These are phyloP conservation scores for Epicoccum nigrum DNA, from an alignment of 2,329 filamentous ascomycete genomes.

Conservation along the genomic window DNA sequence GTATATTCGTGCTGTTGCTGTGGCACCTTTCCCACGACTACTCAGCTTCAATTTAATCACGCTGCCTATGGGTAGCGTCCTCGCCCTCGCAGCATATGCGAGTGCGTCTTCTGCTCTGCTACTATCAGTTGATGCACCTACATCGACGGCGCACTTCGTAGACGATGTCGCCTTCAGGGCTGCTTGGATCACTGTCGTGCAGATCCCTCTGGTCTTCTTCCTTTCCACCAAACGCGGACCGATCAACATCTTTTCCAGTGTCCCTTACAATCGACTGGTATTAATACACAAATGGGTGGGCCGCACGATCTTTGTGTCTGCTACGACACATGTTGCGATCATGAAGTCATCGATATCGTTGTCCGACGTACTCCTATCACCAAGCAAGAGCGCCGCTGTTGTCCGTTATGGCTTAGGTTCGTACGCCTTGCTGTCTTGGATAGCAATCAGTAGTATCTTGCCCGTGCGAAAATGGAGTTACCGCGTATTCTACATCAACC, in stretches of 20 bases:
- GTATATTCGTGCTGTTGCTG: constrained; percentile 12
- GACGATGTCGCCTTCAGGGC: constrained; percentile 41
- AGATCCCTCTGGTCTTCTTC: constrained; percentile 36
- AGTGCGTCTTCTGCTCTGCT: constrained; percentile 16
- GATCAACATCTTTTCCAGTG: constrained; percentile 24
- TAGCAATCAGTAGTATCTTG: constrained; percentile 29
- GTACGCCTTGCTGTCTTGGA: constrained; percentile 34
- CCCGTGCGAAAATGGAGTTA: constrained; percentile 35
- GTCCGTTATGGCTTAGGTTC: constrained; percentile 34
- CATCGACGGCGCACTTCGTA: constrained; percentile 28
- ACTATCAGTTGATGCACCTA: constrained; percentile 30
- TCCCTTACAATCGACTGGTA: constrained; percentile 34
- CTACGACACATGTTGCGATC: constrained; percentile 32
- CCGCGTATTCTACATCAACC: constrained; percentile 35
- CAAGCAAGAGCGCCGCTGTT: constrained; percentile 25
- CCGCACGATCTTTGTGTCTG: constrained; percentile 31
- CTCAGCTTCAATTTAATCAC: not conserved
- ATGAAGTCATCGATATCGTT: constrained; percentile 35
- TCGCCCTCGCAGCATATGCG: constrained; percentile 15
- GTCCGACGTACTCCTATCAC: constrained; percentile 27
- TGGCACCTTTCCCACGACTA: constrained; percentile 10
- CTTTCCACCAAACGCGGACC: constrained; percentile 35
- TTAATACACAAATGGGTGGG: constrained; percentile 36
- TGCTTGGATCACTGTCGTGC: constrained; percentile 38
- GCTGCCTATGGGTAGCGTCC: constrained; percentile 15